Base-by-base conservation (phyloP, 805 yeast species). In the Teunomyces stri region DNA sequence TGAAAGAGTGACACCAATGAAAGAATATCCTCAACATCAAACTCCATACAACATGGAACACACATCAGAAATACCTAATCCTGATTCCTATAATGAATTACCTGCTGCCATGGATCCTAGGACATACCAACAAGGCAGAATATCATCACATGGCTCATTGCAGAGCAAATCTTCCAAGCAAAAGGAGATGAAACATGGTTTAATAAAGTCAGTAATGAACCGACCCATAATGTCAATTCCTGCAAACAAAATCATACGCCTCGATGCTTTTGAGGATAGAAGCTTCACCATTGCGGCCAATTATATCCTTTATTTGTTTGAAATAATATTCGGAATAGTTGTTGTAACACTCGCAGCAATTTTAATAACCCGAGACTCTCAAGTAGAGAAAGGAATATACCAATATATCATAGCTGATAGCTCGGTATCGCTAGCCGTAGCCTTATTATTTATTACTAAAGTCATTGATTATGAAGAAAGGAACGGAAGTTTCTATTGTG, bases 401-500 rank as follows among this genome's bases (percentile, higher is more conserved):
- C 44, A 62, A 29, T 74, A 64, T 49, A 64, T 72, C 50, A 65
- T 74, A 29, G 72, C 74, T 1, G 65, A 64, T 46, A 63, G 68
- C 3, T 54, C 64, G 4, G 55, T 72, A 33, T 59, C 72, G 10
- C 52, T 70, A 4, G 56, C 61, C 2, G 62, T 68, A 10, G 62
- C 75, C 2, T 42, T 72, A 2, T 50, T 70, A 28, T 70, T 73
- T 50, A 57, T 73, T 22, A 58, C 65, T 15, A 63, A 61, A n/a
- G 48, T 69, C n/a, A 61, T 73, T 44, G 65, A 65, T 45, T 72
- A 67, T 46, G 77, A 70, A 44, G 62, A 54, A 44, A 52, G 73
- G 45, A 70, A 70, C 47, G 76, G 76, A 2, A 65, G 71, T 25
- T 68, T 72, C 44, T 72, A 70, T 47, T 69, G 75, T 44, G 45